A percentile compares a stretch with the other conserved stretches of the same genome.
Conservation (phyloP, 1,284 basidiomycete genomes). For the Ganoderma boninense region DNA sequence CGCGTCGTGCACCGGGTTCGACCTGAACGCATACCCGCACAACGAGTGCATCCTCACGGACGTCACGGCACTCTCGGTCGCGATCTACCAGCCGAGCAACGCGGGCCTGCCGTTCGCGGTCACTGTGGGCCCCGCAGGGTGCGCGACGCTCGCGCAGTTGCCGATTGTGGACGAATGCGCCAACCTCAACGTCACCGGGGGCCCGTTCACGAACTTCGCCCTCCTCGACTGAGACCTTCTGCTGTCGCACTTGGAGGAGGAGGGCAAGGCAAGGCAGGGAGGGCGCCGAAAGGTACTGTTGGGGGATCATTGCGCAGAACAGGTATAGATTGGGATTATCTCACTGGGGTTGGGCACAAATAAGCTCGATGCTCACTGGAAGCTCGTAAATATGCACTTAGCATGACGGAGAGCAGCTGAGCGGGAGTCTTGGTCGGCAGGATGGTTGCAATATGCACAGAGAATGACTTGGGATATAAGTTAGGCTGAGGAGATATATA, state of each 20-base stretch:
- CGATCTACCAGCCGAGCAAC: constrained; percentile 17
- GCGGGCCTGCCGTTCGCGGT: constrained; percentile 17
- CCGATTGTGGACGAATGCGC: constrained; percentile 24
- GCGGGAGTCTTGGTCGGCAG: not conserved
- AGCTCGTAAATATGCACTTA: not conserved
- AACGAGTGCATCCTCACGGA: constrained; percentile 10
- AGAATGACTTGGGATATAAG: too few species aligned
- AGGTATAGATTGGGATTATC: not conserved
- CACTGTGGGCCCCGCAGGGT: constrained; percentile 13
- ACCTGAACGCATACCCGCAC: constrained; percentile 4
- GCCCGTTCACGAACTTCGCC: constrained; percentile 13
- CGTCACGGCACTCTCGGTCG: constrained; percentile 7
- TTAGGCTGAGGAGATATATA: too few species aligned
- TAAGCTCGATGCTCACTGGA: not conserved
- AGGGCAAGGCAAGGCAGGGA: too few species aligned
- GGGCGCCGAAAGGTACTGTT: too few species aligned
- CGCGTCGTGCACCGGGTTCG: constrained; percentile 13
- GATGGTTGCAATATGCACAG: not conserved
- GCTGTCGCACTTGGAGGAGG: too few species aligned
- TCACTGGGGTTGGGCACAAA: not conserved
- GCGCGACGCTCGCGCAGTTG: constrained; percentile 12
- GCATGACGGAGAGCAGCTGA: not conserved
- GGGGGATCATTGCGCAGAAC: not conserved
- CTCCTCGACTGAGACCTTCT: not conserved
- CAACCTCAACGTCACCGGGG: constrained; percentile 21